A percentile compares a stretch with the other conserved stretches of the same genome.
These are phyloP conservation scores for Amorphotheca resinae DNA, from an alignment of 495 filamentous ascomycete species.

Conservation along the genomic window DNA sequence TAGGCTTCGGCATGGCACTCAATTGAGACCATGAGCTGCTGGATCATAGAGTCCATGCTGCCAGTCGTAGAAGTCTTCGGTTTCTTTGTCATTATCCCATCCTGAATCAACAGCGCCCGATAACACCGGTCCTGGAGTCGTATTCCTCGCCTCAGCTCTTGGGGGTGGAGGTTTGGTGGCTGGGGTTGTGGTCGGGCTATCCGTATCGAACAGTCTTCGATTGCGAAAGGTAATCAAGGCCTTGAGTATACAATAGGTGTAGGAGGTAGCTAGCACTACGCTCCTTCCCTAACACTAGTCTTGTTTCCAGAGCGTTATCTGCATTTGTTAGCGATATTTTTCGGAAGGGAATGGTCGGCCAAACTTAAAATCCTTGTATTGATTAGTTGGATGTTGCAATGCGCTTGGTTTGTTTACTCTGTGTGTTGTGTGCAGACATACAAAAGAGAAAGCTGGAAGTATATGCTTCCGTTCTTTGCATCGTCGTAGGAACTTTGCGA, in stretches of 20 bases:
- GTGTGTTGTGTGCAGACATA: no score
- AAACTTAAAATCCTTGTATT: no score
- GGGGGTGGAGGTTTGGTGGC: constrained; percentile 32
- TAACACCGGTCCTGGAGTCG: constrained; percentile 45
- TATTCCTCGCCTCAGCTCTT: constrained; percentile 47
- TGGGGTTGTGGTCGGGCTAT: constrained; percentile 57
- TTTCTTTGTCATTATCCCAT: constrained; percentile 42
- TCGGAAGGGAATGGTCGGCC: constrained; percentile 57
- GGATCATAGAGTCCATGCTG: constrained; percentile 44
- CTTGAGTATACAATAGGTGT: no score
- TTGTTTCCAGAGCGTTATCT: constrained; percentile 53
- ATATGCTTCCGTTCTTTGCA: no score
- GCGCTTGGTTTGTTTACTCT: no score
- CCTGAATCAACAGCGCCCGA: constrained; percentile 45
- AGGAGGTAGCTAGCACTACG: no score
- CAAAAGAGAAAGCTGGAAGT: no score
- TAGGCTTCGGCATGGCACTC: constrained; percentile 52
- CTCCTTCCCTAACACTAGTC: no score
- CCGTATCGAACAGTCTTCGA: no score
- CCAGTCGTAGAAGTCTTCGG: constrained; percentile 39
- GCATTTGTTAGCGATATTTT: constrained; percentile 57
- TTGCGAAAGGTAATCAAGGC: no score
- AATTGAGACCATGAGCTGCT: constrained; percentile 48
- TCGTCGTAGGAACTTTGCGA: no score
- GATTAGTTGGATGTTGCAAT: no score